Conservation (phyloP, 805 yeast species). For the Barnettozyma botsteinii region DNA sequence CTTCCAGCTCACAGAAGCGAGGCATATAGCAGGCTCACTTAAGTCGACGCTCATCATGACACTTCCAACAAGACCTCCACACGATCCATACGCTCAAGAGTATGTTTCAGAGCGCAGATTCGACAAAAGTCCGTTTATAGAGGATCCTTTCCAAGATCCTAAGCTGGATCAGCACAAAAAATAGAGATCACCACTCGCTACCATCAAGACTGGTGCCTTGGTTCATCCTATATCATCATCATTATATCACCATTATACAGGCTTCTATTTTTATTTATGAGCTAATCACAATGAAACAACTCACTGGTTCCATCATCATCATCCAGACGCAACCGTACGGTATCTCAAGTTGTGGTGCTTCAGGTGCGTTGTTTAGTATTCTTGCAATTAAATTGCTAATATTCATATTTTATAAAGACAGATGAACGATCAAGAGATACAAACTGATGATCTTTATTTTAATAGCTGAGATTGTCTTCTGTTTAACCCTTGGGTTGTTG, state of each 20-base stretch:
- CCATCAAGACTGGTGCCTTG: conserved; percentile 9
- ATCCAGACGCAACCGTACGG: conserved; percentile 68
- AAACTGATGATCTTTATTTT: conserved; percentile 39
- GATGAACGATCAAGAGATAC: conserved; percentile 42
- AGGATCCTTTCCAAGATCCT: conserved; percentile 4
- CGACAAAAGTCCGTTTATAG: background rate
- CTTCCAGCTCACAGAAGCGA: too few relatives aligned
- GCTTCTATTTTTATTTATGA: conserved; percentile 57
- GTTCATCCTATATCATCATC: too few relatives aligned
- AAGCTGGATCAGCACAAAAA: too few relatives aligned
- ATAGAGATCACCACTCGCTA: background rate
- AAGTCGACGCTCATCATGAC: too few relatives aligned
- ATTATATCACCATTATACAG: conserved; percentile 44
- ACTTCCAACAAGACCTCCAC: too few relatives aligned
- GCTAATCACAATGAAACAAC: conserved; percentile 45
- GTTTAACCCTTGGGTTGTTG: conserved; percentile 57
- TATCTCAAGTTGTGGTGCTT: conserved; percentile 61
- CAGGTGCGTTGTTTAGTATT: conserved; percentile 67
- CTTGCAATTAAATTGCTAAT: conserved; percentile 54
- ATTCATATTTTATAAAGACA: conserved; percentile 47
- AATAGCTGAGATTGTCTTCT: conserved; percentile 50
- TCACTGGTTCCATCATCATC: conserved; percentile 60
- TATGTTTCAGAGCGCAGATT: too few relatives aligned
- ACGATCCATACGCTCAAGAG: too few relatives aligned
- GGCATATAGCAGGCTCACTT: too few relatives aligned